Conservation (phyloP, 768 basidiomycete species). For the Leucocoprinus leucothites region DNA sequence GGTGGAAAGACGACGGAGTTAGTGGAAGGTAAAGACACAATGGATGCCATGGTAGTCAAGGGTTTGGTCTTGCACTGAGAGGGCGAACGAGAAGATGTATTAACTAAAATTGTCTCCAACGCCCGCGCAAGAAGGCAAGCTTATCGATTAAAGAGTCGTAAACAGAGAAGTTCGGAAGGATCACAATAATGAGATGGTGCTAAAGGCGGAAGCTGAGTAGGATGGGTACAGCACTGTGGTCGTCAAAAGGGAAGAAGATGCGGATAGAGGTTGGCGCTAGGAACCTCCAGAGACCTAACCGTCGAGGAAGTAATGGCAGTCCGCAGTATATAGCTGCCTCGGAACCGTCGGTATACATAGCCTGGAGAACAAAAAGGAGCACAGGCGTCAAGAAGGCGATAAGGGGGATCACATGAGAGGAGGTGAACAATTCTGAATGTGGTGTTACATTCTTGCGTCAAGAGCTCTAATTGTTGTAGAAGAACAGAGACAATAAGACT, state of each 20-base stretch:
- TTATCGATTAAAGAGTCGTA: constrained; percentile 3
- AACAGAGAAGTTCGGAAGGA: background rate
- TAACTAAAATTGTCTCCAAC: background rate
- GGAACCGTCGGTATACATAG: constrained; percentile 12
- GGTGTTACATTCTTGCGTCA: constrained; percentile 1
- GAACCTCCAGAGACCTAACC: constrained; percentile 9
- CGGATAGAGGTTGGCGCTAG: constrained; percentile 2
- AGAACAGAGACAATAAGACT: no score
- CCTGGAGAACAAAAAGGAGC: constrained; percentile 19
- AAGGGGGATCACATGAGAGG: constrained; percentile 1
- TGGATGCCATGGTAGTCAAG: constrained; percentile 11
- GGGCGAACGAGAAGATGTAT: background rate
- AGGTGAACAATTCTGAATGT: background rate
- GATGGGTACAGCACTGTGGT: background rate
- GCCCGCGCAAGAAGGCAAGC: constrained; percentile 5
- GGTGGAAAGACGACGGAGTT: constrained; percentile 38
- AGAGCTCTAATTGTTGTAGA: no score
- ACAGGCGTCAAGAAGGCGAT: constrained; percentile 2
- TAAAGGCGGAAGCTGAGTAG: background rate
- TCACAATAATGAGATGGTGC: background rate
- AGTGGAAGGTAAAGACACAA: constrained; percentile 14
- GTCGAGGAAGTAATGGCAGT: constrained; percentile 1
- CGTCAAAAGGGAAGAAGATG: background rate
- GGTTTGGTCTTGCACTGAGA: background rate
- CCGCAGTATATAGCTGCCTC: background rate